Evolutionary conservation across 345 rosid species (phyloP).

Genomic region (Citrus trifoliata): DNA sequence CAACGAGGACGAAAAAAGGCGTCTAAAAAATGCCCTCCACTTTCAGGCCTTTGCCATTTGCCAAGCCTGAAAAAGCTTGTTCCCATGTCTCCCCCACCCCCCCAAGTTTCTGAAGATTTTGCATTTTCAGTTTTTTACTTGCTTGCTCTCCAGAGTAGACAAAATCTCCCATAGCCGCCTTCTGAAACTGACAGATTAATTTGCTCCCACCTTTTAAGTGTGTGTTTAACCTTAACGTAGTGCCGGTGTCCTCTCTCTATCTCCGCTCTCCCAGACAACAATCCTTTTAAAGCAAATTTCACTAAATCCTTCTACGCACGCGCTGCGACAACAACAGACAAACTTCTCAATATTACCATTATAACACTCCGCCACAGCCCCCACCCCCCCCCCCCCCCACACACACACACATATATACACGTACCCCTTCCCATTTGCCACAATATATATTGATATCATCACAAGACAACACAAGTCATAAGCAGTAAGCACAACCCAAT

Average conservation of each 20-base stretch:
- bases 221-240: no score
- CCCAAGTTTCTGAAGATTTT: not conserved
- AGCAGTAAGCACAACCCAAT: not conserved
- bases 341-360: slow-evolving; percentile 11
- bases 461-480: no score
- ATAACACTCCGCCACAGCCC: not conserved
- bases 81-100: slow-evolving; percentile 7
- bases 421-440: not conserved
- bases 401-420: not conserved
- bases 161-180: slow-evolving; percentile 18
- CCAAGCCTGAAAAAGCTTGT: slow-evolving; percentile 11
- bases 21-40: not conserved
- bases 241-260: not conserved
- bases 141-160: slow-evolving; percentile 5
- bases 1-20: slow-evolving; percentile 27
- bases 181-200: slow-evolving; percentile 27
- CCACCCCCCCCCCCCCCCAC: no score
- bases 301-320: slow-evolving; percentile 28
- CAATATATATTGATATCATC: no score
- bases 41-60: slow-evolving; percentile 10
- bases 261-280: slow-evolving; percentile 22
- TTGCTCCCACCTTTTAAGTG: not conserved
- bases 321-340: slow-evolving; percentile 50
- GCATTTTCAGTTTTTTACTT: not conserved
- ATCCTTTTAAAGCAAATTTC: slow-evolving; percentile 34